phyloP scores from a whole-genome alignment of 2,329 filamentous ascomycete genomes.

The Chaetomiaceae sp. region DNA sequence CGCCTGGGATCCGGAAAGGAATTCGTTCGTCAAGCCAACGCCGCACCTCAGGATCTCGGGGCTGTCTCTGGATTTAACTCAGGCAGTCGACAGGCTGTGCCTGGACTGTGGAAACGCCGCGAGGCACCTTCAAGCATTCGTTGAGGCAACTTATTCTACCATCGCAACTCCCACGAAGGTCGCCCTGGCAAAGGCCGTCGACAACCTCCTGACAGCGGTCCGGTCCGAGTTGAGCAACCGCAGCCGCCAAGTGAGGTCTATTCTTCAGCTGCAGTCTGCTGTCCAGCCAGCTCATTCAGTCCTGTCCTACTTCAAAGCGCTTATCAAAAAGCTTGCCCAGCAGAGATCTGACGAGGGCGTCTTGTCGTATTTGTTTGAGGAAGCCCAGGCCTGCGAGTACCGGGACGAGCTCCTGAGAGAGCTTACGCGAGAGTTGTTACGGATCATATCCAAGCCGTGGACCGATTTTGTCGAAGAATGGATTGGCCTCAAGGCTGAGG shows the following conservation, averaged over 20 bases:
- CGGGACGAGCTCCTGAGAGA: slow-evolving; percentile 54
- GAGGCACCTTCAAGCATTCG: slow-evolving; percentile 41
- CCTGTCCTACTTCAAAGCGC: slow-evolving; percentile 44
- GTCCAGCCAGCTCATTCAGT: slow-evolving; percentile 43
- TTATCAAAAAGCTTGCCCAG: slow-evolving; percentile 43
- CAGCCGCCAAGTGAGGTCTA: slow-evolving; percentile 37
- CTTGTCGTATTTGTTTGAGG: slow-evolving; percentile 55
- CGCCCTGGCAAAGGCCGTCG: slow-evolving; percentile 46
- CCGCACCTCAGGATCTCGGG: slow-evolving; percentile 48
- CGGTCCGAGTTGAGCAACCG: slow-evolving; percentile 44
- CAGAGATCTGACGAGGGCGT: slow-evolving; percentile 52
- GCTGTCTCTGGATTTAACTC: slow-evolving; percentile 45
- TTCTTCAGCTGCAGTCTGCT: slow-evolving; percentile 48
- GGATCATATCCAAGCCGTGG: slow-evolving; percentile 31
- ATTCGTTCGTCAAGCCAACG: slow-evolving; percentile 46
- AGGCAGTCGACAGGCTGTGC: slow-evolving; percentile 42
- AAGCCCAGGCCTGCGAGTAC: slow-evolving; percentile 58
- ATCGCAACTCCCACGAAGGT: slow-evolving; percentile 42
- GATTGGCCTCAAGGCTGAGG: slow-evolving; percentile 62
- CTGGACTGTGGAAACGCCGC: slow-evolving; percentile 43
- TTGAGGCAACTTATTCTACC: slow-evolving; percentile 40
- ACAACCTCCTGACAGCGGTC: slow-evolving; percentile 42
- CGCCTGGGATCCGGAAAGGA: slow-evolving; percentile 47
- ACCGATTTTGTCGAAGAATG: slow-evolving; percentile 54
- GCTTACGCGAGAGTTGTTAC: slow-evolving; percentile 61